Evolutionary conservation across 2,329 filamentous ascomycete genomes (phyloP), one percentile per base, ranked within the genome.

Genomic region (Orbilia brochopaga): DNA sequence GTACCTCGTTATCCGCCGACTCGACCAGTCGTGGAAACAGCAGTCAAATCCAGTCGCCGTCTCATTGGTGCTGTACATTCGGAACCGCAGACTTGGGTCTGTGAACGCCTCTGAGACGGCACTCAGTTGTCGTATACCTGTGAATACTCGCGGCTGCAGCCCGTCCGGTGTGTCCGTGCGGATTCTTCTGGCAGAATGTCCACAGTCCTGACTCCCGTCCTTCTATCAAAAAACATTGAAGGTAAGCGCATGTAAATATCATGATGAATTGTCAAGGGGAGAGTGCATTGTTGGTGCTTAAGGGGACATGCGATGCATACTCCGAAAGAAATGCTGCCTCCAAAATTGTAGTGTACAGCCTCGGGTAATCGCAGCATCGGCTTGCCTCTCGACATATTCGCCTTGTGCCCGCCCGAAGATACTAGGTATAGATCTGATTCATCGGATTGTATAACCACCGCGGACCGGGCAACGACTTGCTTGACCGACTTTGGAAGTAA

Each of bases 1-100:
- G n/a, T 32, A 70, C 66, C 54, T 56, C n/a, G 53, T 70, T n/a
- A 70, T 54, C 8, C 19, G 51, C 50, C 30, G 56, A 30, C 8
- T 54, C 7, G 66, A 70, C 66, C 66, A 70, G 19, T 70, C 66
- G 32, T 70, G 66, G 24, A 70, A 70, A 60, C 66, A 70, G 21
- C 66, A 70, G 40, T 70, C 66, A 17, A 70, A 70, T 11, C 66
- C 66, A 19, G 44, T 70, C 2, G 54, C 53, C 1, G 66, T 70
- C 23, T 70, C 66, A 19, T 54, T 70, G 5, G 66, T 70, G 23
- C 66, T 70, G 21, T 70, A 70, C 50, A 70, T 60, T 15, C 66
- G 56, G 35, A 70, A 70, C 27, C 48, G 53, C 30, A 70, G 13
- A 13, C 59, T 64, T 17, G 66, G 66, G 37, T 70, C 59, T 7